Conservation (phyloP, 2,329 filamentous ascomycete species). For the Pestalotiopsis sp. region DNA sequence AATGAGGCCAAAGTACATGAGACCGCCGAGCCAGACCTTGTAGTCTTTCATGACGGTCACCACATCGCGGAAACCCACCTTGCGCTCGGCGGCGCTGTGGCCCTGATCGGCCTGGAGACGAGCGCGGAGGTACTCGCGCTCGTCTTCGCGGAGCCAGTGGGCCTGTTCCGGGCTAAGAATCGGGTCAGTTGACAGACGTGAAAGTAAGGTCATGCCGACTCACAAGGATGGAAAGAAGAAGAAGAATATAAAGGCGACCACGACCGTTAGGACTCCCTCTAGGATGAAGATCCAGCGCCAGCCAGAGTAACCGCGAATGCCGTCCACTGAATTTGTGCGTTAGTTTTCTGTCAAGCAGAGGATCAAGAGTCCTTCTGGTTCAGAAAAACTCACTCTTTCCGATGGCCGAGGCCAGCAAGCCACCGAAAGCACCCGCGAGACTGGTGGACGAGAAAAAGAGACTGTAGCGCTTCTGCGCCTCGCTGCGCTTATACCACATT, state of each 20-base stretch:
- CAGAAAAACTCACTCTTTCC: constrained; percentile 64
- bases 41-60: constrained; percentile 70
- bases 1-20: constrained; percentile 83
- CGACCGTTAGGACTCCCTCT: constrained; percentile 44
- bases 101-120: constrained; percentile 73
- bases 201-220: constrained; percentile 15
- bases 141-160: constrained; percentile 73
- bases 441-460: constrained; percentile 91
- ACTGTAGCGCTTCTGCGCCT: constrained; percentile 89
- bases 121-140: constrained; percentile 67
- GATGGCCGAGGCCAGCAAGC: constrained; percentile 82
- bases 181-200: not conserved
- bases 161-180: constrained; percentile 63
- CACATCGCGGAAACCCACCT: constrained; percentile 62
- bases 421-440: constrained; percentile 82
- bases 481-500: constrained; percentile 87
- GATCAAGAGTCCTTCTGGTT: too few relatives aligned
- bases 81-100: constrained; percentile 63
- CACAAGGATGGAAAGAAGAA: constrained; percentile 73
- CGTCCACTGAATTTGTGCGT: constrained; percentile 57
- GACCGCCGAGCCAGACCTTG: constrained; percentile 73
- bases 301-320: constrained; percentile 66
- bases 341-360: not conserved
- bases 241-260: constrained; percentile 56
- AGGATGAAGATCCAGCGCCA: constrained; percentile 71